A percentile compares a stretch with the other conserved stretches of the same genome.
phyloP scores from a whole-genome alignment of 805 yeast genomes.

The Candida tibetensis region DNA sequence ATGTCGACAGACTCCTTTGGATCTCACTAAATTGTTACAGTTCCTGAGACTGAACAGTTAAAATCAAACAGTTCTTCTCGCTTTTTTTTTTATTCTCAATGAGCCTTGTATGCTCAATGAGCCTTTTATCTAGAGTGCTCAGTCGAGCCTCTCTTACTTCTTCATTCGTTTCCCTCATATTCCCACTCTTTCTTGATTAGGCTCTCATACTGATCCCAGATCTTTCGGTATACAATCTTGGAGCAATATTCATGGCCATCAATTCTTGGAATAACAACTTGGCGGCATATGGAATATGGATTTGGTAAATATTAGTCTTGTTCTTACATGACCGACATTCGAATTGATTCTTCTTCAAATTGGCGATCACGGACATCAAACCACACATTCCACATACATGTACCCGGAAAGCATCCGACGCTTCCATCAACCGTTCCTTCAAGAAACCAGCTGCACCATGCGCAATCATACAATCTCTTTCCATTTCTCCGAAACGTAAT shows the following conservation, averaged over 20 bases:
- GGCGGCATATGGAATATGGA: constrained; percentile 98
- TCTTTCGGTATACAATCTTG: constrained; percentile 93
- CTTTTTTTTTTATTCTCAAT: no score
- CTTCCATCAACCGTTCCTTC: constrained; percentile 97
- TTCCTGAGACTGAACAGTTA: no score
- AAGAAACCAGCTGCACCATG: constrained; percentile 99
- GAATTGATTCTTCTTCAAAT: constrained; percentile 93
- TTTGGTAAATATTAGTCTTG: constrained; percentile 96
- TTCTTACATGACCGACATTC: constrained; percentile 99
- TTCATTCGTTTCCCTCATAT: no score
- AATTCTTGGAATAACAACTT: constrained; percentile 96
- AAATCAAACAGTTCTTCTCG: no score
- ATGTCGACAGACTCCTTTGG: no score
- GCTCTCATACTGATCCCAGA: constrained; percentile 52
- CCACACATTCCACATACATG: constrained; percentile 99
- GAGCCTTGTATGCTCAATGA: no score
- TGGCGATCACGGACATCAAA: constrained; percentile 95
- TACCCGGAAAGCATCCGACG: constrained; percentile 97
- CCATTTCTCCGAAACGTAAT: constrained; percentile 99
- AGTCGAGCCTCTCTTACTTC: no score
- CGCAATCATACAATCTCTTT: constrained; percentile 99
- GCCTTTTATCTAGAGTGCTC: no score
- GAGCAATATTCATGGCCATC: constrained; percentile 99
- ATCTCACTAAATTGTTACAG: no score
- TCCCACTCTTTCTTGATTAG: no score